These are phyloP conservation scores for Claviceps digitariae DNA, from an alignment of 2,329 filamentous ascomycete genomes.

Conservation along the genomic window DNA sequence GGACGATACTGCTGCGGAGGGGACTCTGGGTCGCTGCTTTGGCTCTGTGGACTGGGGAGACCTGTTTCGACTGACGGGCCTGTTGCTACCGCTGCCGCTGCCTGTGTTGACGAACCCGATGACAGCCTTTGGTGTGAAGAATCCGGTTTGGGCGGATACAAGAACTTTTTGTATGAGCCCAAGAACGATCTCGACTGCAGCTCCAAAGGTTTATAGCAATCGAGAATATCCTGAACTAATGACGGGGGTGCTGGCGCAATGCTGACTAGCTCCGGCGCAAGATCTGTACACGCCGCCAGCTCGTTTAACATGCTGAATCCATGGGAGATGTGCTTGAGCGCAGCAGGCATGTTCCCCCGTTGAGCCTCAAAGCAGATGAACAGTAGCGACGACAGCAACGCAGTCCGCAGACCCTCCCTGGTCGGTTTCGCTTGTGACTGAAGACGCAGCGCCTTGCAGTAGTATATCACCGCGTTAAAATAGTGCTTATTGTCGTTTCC, in stretches of 20 bases:
- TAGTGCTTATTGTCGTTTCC: slow-evolving; percentile 22
- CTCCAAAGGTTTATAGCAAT: slow-evolving; percentile 26
- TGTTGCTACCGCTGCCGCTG: slow-evolving; percentile 2
- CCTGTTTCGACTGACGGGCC: slow-evolving; percentile 8
- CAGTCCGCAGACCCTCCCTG: slow-evolving; percentile 23
- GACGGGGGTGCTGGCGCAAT: slow-evolving; percentile 24
- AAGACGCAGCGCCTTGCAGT: slow-evolving; percentile 27
- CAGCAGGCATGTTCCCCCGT: slow-evolving; percentile 25
- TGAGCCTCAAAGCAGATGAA: slow-evolving; percentile 29
- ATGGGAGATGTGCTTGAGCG: slow-evolving; percentile 26
- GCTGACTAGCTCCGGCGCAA: slow-evolving; percentile 22
- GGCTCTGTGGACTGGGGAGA: slow-evolving; percentile 22
- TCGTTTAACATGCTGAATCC: slow-evolving; percentile 28
- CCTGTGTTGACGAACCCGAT: background rate
- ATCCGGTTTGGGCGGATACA: slow-evolving; percentile 13
- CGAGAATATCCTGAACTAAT: slow-evolving; percentile 24
- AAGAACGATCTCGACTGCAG: slow-evolving; percentile 26
- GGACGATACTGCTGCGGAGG: slow-evolving; percentile 8
- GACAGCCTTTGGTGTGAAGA: background rate
- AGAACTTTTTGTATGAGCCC: slow-evolving; percentile 23
- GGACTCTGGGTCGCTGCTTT: slow-evolving; percentile 15
- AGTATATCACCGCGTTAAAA: slow-evolving; percentile 26
- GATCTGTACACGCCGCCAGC: slow-evolving; percentile 21
- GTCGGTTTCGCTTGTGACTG: slow-evolving; percentile 24
- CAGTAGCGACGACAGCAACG: slow-evolving; percentile 24